Percentiles rank a stretch among this genome's conserved stretches.
Evolutionary conservation across 192 early-diverging fungal species (phyloP).

Genomic region (Dimargaris cristalligena): DNA sequence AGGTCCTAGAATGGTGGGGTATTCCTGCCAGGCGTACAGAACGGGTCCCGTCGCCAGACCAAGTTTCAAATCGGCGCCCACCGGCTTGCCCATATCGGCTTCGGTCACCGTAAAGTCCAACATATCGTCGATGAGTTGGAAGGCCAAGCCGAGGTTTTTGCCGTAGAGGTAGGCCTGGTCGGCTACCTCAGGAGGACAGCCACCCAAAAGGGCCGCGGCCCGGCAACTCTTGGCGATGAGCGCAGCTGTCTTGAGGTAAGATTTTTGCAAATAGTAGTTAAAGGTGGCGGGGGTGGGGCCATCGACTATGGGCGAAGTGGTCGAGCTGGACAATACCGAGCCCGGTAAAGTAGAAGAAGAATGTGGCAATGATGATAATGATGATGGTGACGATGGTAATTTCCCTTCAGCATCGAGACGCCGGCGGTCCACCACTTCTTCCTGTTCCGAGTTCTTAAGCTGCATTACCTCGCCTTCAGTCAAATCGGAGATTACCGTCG

Average conservation of each 20-base stretch:
- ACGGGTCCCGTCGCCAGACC: slow-evolving; percentile 90
- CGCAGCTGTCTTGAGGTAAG: slow-evolving; percentile 87
- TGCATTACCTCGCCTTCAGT: slow-evolving; percentile 99
- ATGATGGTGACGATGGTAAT: too few species aligned
- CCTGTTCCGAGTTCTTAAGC: slow-evolving; percentile 48
- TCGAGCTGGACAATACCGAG: too few species aligned
- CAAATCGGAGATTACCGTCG: slow-evolving; percentile 80
- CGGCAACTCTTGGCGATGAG: slow-evolving; percentile 87
- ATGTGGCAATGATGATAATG: too few species aligned
- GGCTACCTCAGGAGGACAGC: slow-evolving; percentile 45
- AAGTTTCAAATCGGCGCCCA: slow-evolving; percentile 72
- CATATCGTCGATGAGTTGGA: slow-evolving; percentile 89
- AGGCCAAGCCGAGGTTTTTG: slow-evolving; percentile 77
- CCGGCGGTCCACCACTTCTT: slow-evolving; percentile 11
- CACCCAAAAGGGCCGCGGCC: slow-evolving; percentile 71
- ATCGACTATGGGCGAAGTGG: background rate
- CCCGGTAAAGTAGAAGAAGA: too few species aligned
- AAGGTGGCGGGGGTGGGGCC: slow-evolving; percentile 26
- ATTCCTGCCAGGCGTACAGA: slow-evolving; percentile 80
- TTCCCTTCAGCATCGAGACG: background rate
- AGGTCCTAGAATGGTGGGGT: slow-evolving; percentile 60
- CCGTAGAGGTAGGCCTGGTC: slow-evolving; percentile 80
- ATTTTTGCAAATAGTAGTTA: slow-evolving; percentile 88
- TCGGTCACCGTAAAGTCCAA: slow-evolving; percentile 68
- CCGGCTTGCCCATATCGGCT: slow-evolving; percentile 75